Base-by-base conservation (phyloP, 2,329 filamentous ascomycete species). In the Colletotrichum cuscutae region DNA sequence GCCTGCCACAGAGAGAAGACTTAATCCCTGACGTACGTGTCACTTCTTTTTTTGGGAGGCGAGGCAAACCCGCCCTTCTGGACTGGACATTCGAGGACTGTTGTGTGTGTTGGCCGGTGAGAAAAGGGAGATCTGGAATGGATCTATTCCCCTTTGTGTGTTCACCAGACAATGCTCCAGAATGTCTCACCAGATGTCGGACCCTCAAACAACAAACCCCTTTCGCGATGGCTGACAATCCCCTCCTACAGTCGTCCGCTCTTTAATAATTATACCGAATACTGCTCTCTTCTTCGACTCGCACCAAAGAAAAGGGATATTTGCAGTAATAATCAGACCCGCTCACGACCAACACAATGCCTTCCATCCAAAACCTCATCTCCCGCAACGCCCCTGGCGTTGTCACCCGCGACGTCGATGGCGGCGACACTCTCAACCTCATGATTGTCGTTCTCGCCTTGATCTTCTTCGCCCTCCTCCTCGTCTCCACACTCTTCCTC, bases 391-490 rank as follows among this genome's bases (percentile, higher is more conserved):
- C 80, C 71, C 77, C 92, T 76, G 84, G 88, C 77, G 82, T 73
- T 19, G 60, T 62, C 61, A 60, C 70, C 49, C 65, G 72, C 32
- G 69, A 84, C 72, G 80, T 80, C 73, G 85, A 87, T 76, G 84
- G 83, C 71, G 84, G 86, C 77, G 85, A 93, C 77, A 91, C 93
- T 85, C 87, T 95, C 81, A 91, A 94, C 80, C 89, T 97, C 56
- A 86, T 98, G 80, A 93, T 97, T 77, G 89, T 90, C 71, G 89
- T 98, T 68, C 87, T 98, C 77, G 91, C 92, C 75, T 87, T 99
- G 58, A 86, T 96, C 77, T 90, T 97, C 77, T 83, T 96, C 77
- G 91, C 89, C 73, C 86, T 97, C 35, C 80, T 92, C 60, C 86
- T 95, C 71, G 86, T 93, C 65, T 91, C 90, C 71, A 85, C 88